Base-by-base conservation (phyloP, 371 early-diverging fungal species). In the Mortierella sp. region DNA sequence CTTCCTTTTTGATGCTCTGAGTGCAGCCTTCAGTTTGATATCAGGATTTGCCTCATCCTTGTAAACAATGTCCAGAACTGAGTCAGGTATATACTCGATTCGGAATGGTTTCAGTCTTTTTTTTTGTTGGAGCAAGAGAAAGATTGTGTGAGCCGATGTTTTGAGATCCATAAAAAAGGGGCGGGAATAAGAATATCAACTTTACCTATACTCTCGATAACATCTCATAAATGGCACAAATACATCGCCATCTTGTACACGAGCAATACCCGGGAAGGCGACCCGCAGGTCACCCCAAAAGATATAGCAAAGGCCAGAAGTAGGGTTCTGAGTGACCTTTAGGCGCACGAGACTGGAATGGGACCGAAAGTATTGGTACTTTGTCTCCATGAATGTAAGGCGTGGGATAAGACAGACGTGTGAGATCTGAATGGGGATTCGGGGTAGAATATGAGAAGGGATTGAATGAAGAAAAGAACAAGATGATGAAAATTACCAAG, bases 261-360 rank as follows among this genome's bases (percentile, higher is more conserved):
- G 60, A 19, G 49, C 56, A 15, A 72, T 61, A 22, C 66, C 66
- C 10, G 72, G 72, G 51, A 72, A 72, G 32, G 57, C 60, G 28
- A 55, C 26, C 23, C 66, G 62, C 40, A 72, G 45, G 62, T 72
- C 72, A 3, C 61, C 53, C 72, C 72, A 72, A 49, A 66, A 72
- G 42, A 72, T 34, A 17, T 72, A 72, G 12, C 58, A 54, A 13
- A 40, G 56, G 5, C 61, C 67, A 3, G 66, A 61, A 19, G 67
- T 23, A 1, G 57, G 66, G 31, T 66, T 66, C 8, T 60, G n/a
- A 13, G 66, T 62, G 40, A 66, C 61, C 55, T 56, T 53, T 35
- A 72, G 26, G 26, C 67, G 61, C 34, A 72, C 56, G 35, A 72
- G 57, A 10, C 32, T 54, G 15, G 62, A 66, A 23, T 43, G 53